A percentile compares a stretch with the other conserved stretches of the same genome.
Evolutionary conservation across 768 basidiomycete species (phyloP).

Genomic region (Tephrocybe sp.): DNA sequence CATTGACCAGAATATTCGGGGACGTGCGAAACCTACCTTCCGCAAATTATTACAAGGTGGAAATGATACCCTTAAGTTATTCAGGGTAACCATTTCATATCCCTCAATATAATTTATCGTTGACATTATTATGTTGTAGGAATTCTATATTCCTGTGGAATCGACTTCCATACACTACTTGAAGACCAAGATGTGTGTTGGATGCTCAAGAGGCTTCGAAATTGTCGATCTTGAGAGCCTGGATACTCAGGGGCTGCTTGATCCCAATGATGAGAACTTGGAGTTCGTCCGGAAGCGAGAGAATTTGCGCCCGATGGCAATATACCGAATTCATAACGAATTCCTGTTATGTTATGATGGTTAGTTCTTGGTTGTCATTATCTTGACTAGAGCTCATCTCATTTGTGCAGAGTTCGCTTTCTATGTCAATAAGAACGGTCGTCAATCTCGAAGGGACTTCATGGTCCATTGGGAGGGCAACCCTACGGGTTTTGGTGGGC

Average conservation of each 20-base stretch:
- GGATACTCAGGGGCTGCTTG: constrained; percentile 94
- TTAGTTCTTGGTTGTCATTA: constrained; percentile 36
- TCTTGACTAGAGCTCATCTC: not conserved
- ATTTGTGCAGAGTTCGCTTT: constrained; percentile 85
- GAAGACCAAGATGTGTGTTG: constrained; percentile 96
- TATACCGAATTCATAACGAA: constrained; percentile 95
- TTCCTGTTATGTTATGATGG: constrained; percentile 98
- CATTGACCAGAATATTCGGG: constrained; percentile 83
- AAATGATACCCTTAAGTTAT: constrained; percentile 89
- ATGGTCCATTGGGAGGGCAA: constrained; percentile 97
- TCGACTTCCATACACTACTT: constrained; percentile 96
- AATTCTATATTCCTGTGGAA: constrained; percentile 98
- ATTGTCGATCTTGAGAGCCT: constrained; percentile 97
- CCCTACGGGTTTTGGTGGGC: constrained; percentile 93
- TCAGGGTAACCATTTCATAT: constrained; percentile 61
- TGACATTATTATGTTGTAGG: constrained; percentile 45
- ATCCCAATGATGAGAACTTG: constrained; percentile 86
- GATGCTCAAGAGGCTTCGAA: constrained; percentile 96
- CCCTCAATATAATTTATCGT: not conserved
- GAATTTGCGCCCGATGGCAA: constrained; percentile 90
- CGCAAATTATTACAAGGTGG: constrained; percentile 91
- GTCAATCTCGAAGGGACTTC: constrained; percentile 87
- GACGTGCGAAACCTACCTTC: constrained; percentile 87
- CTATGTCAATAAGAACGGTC: constrained; percentile 96
- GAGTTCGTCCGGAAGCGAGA: constrained; percentile 93